A percentile compares a stretch with the other conserved stretches of the same genome.
These are phyloP conservation scores for Zygotorulaspora danielsina DNA, from an alignment of 805 yeast genomes.

Conservation along the genomic window DNA sequence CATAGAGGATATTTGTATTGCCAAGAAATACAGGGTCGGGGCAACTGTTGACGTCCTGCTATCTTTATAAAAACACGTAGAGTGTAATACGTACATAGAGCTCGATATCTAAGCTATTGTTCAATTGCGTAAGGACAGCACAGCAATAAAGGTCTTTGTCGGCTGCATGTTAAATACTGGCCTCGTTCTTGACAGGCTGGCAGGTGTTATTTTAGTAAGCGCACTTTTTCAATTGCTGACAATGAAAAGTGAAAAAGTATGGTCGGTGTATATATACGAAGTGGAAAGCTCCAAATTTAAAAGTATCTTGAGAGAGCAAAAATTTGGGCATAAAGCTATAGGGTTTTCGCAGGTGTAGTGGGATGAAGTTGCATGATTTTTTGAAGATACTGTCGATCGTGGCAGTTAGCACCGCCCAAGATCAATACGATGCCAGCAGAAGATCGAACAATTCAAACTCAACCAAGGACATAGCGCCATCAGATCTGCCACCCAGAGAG, in stretches of 20 bases:
- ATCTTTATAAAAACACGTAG: constrained; percentile 15
- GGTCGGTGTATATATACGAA: too few species aligned
- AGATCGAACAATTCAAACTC: not conserved
- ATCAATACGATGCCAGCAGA: not conserved
- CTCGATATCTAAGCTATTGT: too few species aligned
- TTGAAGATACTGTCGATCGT: not conserved
- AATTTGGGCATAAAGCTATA: too few species aligned
- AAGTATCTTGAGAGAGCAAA: too few species aligned
- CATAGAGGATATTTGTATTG: constrained; percentile 62
- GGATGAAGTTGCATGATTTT: not conserved
- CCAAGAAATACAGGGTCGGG: constrained; percentile 65
- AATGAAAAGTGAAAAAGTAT: too few species aligned
- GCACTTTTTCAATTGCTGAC: too few species aligned
- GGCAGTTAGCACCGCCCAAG: not conserved
- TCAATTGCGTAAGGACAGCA: not conserved
- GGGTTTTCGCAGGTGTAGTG: too few species aligned
- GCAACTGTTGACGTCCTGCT: constrained; percentile 58
- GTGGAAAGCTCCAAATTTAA: too few species aligned
- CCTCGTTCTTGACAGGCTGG: too few species aligned
- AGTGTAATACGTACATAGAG: not conserved
- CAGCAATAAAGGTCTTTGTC: too few species aligned
- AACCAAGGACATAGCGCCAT: constrained; percentile 4
- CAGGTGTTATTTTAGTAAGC: not conserved
- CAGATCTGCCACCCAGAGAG: constrained; percentile 5
- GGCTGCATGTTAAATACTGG: too few species aligned